Evolutionary conservation across 2,329 filamentous ascomycete genomes (phyloP).

Genomic region (Colletotrichum abscissum): DNA sequence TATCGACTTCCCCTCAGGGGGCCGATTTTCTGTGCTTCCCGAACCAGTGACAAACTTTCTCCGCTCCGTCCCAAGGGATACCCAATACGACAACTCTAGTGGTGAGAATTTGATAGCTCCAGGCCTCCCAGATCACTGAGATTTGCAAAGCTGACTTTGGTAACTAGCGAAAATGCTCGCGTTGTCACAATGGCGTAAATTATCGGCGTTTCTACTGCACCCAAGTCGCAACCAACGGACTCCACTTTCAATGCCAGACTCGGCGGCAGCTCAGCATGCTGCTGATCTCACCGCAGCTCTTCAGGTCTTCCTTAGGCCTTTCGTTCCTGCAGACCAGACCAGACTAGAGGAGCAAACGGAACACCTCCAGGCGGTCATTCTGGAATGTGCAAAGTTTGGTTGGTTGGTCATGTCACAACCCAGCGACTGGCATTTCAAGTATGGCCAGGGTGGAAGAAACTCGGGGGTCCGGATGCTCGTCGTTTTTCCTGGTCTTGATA

Average conservation of each 20-base stretch:
- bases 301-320: slow-evolving; percentile 47
- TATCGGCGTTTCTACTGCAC: slow-evolving; percentile 56
- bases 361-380: slow-evolving; percentile 52
- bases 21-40: slow-evolving; percentile 50
- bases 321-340: slow-evolving; percentile 42
- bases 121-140: too few species aligned
- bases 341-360: slow-evolving; percentile 46
- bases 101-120: slow-evolving; percentile 41
- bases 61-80: slow-evolving; percentile 42
- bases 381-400: slow-evolving; percentile 53
- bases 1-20: slow-evolving; percentile 43
- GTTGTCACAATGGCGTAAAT: slow-evolving; percentile 53
- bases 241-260: slow-evolving; percentile 44
- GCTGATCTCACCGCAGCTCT: slow-evolving; percentile 46
- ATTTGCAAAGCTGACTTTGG: neutral
- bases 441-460: slow-evolving; percentile 19
- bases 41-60: slow-evolving; percentile 44
- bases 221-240: slow-evolving; percentile 49
- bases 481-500: slow-evolving; percentile 45
- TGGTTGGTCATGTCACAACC: slow-evolving; percentile 56
- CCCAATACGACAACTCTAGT: slow-evolving; percentile 38
- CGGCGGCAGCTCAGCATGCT: slow-evolving; percentile 45
- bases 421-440: slow-evolving; percentile 49
- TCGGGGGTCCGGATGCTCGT: slow-evolving; percentile 32
- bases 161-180: slow-evolving; percentile 44